Evolutionary conservation across 208 protist genomes (phyloP), one percentile per base, ranked within the genome.

Genomic region (Crithidia sp.): DNA sequence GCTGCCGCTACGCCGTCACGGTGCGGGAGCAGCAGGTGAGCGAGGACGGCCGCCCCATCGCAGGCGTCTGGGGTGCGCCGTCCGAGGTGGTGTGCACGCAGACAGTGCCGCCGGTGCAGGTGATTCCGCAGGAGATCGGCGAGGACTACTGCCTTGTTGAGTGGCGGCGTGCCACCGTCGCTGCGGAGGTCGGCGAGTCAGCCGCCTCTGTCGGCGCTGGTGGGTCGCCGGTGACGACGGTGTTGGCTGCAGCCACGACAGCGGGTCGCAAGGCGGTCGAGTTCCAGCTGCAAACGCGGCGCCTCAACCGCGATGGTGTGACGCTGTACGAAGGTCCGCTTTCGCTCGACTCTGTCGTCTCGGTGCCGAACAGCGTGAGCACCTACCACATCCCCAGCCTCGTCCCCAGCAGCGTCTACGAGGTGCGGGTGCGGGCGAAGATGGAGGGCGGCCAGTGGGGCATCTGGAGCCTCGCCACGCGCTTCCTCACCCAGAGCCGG

Each of bases 81-180:
- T 95, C 86, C 17, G 76, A 85, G 67, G 64, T 78, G 36, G 52
- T 73, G 50, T 85, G 83, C 52, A 82, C 92, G 44, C 81, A 95
- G 75, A 97, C 92, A 39, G 79, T 95, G 37, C 76, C 91, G 47
- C 77, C 86, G 19, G 88, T 97, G 72, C 71, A 71, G 28, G 79
- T 97, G 9, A 52, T 85, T 8, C 91, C 90, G 14, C 71, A 90
- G 49, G 90, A 97, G 82, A 96, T 97, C 67, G 92, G 92, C 45
- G 94, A 97, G 81, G 83, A 96, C 75, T 97, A 96, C 79, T 94
- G 90, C 71, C 63, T 92, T 36, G 70, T 97, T 10, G 84, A 89
- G 59, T 97, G 94, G 92, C 77, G 75, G 37, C 93, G 93, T 4
- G 53, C 84, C 7, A 10, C 36, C n/a, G 44, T 47, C 55, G 68